Evolutionary conservation across 2,329 filamentous ascomycete genomes (phyloP), one percentile per base, ranked within the genome.

Genomic region (Aspergillus hortae): DNA sequence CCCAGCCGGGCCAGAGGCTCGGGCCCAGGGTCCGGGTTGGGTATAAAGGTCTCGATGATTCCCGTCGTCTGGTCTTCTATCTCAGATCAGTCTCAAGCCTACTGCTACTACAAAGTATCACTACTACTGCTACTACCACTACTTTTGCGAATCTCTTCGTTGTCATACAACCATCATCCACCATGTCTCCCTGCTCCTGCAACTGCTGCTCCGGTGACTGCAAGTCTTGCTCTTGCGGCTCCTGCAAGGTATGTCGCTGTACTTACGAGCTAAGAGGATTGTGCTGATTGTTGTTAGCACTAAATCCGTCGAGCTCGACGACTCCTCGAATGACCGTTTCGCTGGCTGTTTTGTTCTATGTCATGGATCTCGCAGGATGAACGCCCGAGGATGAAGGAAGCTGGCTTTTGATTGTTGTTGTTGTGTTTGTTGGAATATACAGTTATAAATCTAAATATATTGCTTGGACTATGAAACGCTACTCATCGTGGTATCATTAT

Each of bases 171-270:
- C 44, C 23, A 23, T 23, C 59, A 58, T 58, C 58, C 65, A 71
- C 57, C 49, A 74, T 73, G 71, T 62, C 62, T 68, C 70, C 71
- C 65, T 74, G 70, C 65, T 45, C 52, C 46, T 74, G 72, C 69
- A 70, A 6, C 27, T 30, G 27, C 68, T 68, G 67, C 67, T 73
- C 69, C 58, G 63, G 57, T 57, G 55, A 67, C 50, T 74, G 71
- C 69, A 67, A 65, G 58, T 64, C 62, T 49, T 74, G 71, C 69
- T 64, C 67, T 45, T 74, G 71, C 69, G 49, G 25, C 47, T 59
- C 49, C 58, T 74, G 72, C 71, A 60, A 44, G 40, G 72, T 74
- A 66, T 56, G 69, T 17, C 15, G 7, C 23, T 48, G 17, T 15
- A 41, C 10, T 6, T n/a, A 12, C 33, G 4, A 35, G 33, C 2